Evolutionary conservation across 148 eudicot species (phyloP), one percentile per base, ranked within the genome.

Genomic region (Chenopodium suecicum): DNA sequence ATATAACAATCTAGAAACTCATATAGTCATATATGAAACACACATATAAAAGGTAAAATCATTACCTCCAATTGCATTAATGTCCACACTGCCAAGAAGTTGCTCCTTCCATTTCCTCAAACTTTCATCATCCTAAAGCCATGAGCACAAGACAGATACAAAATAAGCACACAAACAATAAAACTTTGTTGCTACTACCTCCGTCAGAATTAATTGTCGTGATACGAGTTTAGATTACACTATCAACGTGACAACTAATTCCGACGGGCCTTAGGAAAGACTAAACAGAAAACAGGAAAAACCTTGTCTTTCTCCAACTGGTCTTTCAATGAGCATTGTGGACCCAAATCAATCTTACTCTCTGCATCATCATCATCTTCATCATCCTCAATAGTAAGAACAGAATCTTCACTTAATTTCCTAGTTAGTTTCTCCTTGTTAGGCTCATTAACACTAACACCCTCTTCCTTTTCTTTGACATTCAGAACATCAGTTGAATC

Each of bases 91-190:
- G 34, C 95, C 98, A 82, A 94, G 95, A 80, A 94, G 92, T 54
- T 94, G 95, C 72, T 94, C 97, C 87, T 94, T 94, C 98, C 98
- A 94, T 73, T 92, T 94, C 82, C 92, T 93, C 87, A 94, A 91
- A 83, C 98, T 94, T 88, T 94, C 97, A 85, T 94, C 98, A 91
- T 93, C 98, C 97, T 94, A 88, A 76, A 68, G 44, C 52, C 71
- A 48, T 37, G 50, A 85, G 54, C 68, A 64, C 7, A 73, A 29
- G 3, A 74, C 77, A 50, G 12, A 46, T 13, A 68, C 34, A 58
- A 41, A 37, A 29, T 41, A 82, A 32, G 56, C 0, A 34, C 3
- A 50, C 7, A 68, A 46, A 79, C 32, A 58, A 73, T 78, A 84
- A 46, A 70, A 73, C 62, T 41, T 41, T 41, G 44, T 76, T 68